Evolutionary conservation across 2,329 filamentous ascomycete species (phyloP), one percentile per base, ranked within the genome.

Genomic region (Gaeumannomyces tritici): DNA sequence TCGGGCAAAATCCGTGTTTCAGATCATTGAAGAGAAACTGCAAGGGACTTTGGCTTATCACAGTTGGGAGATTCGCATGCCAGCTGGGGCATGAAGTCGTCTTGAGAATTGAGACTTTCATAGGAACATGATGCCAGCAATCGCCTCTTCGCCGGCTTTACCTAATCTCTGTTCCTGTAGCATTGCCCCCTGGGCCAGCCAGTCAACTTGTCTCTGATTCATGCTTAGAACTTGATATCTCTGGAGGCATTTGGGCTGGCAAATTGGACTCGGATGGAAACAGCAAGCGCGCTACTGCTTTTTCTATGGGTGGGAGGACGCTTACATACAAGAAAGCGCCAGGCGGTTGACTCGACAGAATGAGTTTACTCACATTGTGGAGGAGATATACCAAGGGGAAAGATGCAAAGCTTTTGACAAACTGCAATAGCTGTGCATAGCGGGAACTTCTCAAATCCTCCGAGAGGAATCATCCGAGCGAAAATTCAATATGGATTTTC

Each of bases 1-100:
- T 5, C 75, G 80, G 65, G 80, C 80, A 0, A 71, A 76, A 55
- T 68, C 70, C 12, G 69, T 82, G 1, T 71, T 75, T 4, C 68
- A 21, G 27, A 11, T 58, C 28, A 21, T 58, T 28, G 29, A 33
- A 21, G 42, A 51, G 42, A 51, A 8, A n/a, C 21, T 51, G 42
- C n/a, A n/a, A n/a, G n/a, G n/a, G n/a, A n/a, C n/a, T n/a, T n/a
- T n/a, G n/a, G n/a, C n/a, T n/a, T n/a, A n/a, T n/a, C n/a, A n/a
- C n/a, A n/a, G n/a, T n/a, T n/a, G n/a, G n/a, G n/a, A n/a, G n/a
- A n/a, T n/a, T n/a, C n/a, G n/a, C n/a, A n/a, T n/a, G 11, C 15
- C 42, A 21, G 21, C 18, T 2, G 18, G 9, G 4, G 42, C 21
- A 51, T 51, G 42, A 51, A 21, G 18, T 7, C 42, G 8, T 15